Evolutionary conservation across 2,329 filamentous ascomycete species (phyloP), one percentile per base, ranked within the genome.

Genomic region (Xylaria sp.): DNA sequence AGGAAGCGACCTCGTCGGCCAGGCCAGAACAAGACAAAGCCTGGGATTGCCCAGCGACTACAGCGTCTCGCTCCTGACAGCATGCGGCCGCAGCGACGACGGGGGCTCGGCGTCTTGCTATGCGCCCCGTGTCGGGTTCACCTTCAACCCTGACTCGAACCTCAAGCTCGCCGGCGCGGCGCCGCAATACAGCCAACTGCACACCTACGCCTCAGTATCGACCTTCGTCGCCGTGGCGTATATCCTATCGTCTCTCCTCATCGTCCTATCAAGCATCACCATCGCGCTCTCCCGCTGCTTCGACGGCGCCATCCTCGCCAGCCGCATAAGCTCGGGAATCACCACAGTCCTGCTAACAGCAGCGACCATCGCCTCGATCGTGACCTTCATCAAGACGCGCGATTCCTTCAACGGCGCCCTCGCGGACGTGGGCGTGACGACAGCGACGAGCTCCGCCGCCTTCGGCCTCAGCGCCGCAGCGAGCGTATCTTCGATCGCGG

Each of bases 51-150:
- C 78, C 8, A 51, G 65, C 16, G 73, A 64, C 21, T 81, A 80
- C 72, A 77, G 73, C 27, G 64, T 81, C 66, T 72, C 75, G 35
- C 75, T 81, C 35, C 71, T 82, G 29, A 79, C 79, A 2, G 72
- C 75, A 2, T 81, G 80, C 68, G 74, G 75, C 13, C 71, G 74
- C 21, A 37, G 54, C 29, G 64, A 73, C 60, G 70, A 71, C 12
- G 72, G 69, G 18, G 53, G 64, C 21, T 54, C 67, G 21, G 72
- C 73, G 8, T 69, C 69, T 1, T 82, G 80, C 73, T 68, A 70
- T 27, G 21, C 67, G 21, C 76, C 79, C 3, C 66, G 68, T 25
- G 50, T 80, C 66, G 76, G 77, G 25, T 78, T 76, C 60, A 65
- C 51, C 54, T 81, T 81, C 69, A 69, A 79, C 66, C 79, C 79